A percentile compares a stretch with the other conserved stretches of the same genome.
phyloP scores from a whole-genome alignment of 805 yeast genomes.

The Metschnikowia chrysomelidarum region DNA sequence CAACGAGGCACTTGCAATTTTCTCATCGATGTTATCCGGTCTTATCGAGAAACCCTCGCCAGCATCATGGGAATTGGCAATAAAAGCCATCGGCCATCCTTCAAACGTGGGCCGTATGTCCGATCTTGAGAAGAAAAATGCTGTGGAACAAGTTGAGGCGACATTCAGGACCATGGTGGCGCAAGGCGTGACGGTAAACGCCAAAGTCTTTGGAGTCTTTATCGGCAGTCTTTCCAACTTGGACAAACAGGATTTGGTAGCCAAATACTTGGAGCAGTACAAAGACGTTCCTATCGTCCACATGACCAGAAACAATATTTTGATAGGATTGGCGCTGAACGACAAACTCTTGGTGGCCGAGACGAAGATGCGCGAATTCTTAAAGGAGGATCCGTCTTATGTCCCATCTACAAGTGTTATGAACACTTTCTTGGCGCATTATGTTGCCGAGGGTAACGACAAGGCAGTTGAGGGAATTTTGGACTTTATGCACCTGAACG shows the following conservation, averaged over 20 bases:
- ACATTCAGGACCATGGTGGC: constrained; percentile 30
- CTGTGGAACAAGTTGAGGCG: constrained; percentile 25
- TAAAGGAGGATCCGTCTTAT: constrained; percentile 30
- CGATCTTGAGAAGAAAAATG: constrained; percentile 24
- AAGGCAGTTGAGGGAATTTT: constrained; percentile 50
- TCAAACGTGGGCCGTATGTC: constrained; percentile 27
- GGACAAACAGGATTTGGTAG: constrained; percentile 41
- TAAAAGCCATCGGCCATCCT: constrained; percentile 47
- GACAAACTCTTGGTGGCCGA: constrained; percentile 46
- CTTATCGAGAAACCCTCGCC: constrained; percentile 40
- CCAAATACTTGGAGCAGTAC: constrained; percentile 34
- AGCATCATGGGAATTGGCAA: constrained; percentile 58
- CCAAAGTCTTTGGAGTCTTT: constrained; percentile 48
- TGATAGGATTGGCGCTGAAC: constrained; percentile 43
- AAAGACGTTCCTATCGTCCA: constrained; percentile 33
- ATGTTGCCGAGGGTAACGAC: constrained; percentile 40
- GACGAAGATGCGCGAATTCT: constrained; percentile 36
- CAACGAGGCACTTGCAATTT: constrained; percentile 41
- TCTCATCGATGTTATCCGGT: constrained; percentile 46
- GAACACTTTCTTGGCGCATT: constrained; percentile 49
- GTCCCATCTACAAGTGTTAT: constrained; percentile 48
- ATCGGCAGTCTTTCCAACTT: constrained; percentile 47
- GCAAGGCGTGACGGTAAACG: constrained; percentile 37
- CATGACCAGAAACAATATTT: constrained; percentile 42
- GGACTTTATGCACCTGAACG: constrained; percentile 39